Evolutionary conservation across 2,329 filamentous ascomycete genomes (phyloP), one percentile per base, ranked within the genome.

Genomic region (Magnaporthiopsis poae): DNA sequence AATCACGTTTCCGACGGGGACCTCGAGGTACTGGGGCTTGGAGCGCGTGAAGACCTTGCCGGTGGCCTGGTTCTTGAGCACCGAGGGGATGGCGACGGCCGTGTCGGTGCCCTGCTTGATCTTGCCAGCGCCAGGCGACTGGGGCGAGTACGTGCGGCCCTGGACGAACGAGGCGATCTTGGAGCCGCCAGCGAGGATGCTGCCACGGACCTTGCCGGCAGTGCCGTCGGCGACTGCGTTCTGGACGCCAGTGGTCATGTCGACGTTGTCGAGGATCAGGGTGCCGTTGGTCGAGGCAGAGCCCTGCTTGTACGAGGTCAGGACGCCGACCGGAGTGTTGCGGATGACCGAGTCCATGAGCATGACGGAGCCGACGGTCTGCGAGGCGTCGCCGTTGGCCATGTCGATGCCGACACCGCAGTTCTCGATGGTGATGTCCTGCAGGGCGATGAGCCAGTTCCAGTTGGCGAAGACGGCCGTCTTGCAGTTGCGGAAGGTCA

Each of bases 391-490:
- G 63, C 86, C 84, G 71, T 84, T 85, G 65, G 88, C 85, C 87
- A 96, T 91, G 77, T 96, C 90, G 69, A 96, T 80, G 66, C 90
- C 92, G 59, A 93, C 78, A n/a, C 81, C 79, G 74, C 89, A 91
- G 74, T 89, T 86, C 75, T 91, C 87, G 77, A 96, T 90, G 62
- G 79, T 83, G 56, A 96, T 71, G 52, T 86, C 89, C 75, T 94
- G 91, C 78, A 95, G 86, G 61, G 88, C 87, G 89, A 90, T 96
- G 25, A 87, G 81, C 92, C 92, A 96, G 80, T 94, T 91, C 92
- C 92, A 96, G 81, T 92, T 92, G 87, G 95, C 90, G 79, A 86
- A 91, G 69, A 96, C 87, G 69, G 90, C 92, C 1, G 91, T 96
- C 74, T 91, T 84, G 80, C 90, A 93, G 76, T 85, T 83, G 75